These are phyloP conservation scores for Phytopythium helicoides DNA, from an alignment of 352 stramenopile genomes.

Conservation along the genomic window DNA sequence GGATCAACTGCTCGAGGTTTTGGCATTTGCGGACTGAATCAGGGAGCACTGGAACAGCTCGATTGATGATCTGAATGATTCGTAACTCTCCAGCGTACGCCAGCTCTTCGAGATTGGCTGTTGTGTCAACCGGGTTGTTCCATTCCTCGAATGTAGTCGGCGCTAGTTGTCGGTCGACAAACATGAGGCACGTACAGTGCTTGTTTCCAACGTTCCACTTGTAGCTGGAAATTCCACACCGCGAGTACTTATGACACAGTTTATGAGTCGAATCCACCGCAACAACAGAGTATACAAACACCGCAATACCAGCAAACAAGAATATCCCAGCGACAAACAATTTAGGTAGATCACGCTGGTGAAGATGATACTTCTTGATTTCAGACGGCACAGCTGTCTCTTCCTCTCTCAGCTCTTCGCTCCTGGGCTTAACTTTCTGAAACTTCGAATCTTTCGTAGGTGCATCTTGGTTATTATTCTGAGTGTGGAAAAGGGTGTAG, in stretches of 20 bases:
- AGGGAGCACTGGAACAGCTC: constrained; percentile 28
- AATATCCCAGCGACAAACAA: constrained; percentile 33
- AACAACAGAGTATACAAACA: constrained; percentile 29
- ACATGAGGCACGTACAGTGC: constrained; percentile 36
- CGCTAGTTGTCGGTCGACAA: constrained; percentile 26
- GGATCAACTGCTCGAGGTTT: constrained; percentile 32
- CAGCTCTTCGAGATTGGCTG: constrained; percentile 20
- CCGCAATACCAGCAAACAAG: constrained; percentile 13
- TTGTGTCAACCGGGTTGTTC: constrained; percentile 33
- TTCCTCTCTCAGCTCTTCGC: not conserved
- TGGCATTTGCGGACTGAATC: constrained; percentile 26
- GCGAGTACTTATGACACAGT: constrained; percentile 25
- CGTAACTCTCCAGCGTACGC: constrained; percentile 33
- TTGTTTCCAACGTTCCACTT: constrained; percentile 34
- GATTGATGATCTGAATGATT: constrained; percentile 52
- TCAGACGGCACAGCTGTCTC: not conserved
- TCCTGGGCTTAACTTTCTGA: constrained; percentile 2
- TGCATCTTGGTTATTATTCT: not conserved
- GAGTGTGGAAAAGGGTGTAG: constrained; percentile 22
- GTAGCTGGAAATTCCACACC: constrained; percentile 38
- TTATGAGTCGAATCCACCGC: constrained; percentile 24
- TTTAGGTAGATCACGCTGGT: constrained; percentile 16
- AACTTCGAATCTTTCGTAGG: not conserved
- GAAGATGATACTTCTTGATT: constrained; percentile 7
- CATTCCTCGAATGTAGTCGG: constrained; percentile 36